Conservation (phyloP, 495 filamentous ascomycete species). For the Hamigera avellanea region DNA sequence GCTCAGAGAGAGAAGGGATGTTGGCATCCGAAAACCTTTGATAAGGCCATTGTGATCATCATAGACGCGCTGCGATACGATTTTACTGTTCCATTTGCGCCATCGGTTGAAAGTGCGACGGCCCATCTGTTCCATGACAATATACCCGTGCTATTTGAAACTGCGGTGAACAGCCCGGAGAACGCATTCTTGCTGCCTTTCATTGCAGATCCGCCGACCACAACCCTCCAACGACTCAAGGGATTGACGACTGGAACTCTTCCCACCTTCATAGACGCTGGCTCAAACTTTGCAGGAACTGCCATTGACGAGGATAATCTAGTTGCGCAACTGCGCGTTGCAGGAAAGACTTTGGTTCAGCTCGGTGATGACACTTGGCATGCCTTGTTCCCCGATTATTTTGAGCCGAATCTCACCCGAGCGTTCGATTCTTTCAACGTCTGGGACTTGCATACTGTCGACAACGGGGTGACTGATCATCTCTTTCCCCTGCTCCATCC, state of each 20-base stretch:
- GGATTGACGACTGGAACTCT: constrained; percentile 91
- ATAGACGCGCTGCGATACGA: constrained; percentile 95
- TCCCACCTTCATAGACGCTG: constrained; percentile 87
- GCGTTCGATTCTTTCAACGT: constrained; percentile 97
- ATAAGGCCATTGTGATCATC: constrained; percentile 82
- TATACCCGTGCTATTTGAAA: constrained; percentile 75
- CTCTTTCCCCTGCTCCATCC: constrained; percentile 70
- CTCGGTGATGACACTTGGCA: constrained; percentile 97
- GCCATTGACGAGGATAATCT: constrained; percentile 98
- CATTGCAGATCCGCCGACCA: constrained; percentile 92
- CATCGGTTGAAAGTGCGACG: constrained; percentile 34
- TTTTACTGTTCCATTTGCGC: constrained; percentile 73
- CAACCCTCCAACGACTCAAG: constrained; percentile 85
- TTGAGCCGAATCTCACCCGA: constrained; percentile 69
- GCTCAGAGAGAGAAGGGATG: constrained; percentile 53
- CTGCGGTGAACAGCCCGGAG: constrained; percentile 53
- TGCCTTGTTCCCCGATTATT: constrained; percentile 80
- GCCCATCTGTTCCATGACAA: constrained; percentile 75
- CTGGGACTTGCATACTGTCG: constrained; percentile 93
- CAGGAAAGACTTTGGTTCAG: constrained; percentile 80
- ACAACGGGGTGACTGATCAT: constrained; percentile 90
- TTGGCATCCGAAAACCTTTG: constrained; percentile 90
- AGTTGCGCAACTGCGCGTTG: constrained; percentile 65
- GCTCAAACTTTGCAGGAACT: constrained; percentile 90
- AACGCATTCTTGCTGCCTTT: constrained; percentile 89